Percentiles rank a stretch among this genome's conserved stretches.
These are phyloP conservation scores for Haplographium delicatum DNA, from an alignment of 495 filamentous ascomycete species.

Conservation along the genomic window DNA sequence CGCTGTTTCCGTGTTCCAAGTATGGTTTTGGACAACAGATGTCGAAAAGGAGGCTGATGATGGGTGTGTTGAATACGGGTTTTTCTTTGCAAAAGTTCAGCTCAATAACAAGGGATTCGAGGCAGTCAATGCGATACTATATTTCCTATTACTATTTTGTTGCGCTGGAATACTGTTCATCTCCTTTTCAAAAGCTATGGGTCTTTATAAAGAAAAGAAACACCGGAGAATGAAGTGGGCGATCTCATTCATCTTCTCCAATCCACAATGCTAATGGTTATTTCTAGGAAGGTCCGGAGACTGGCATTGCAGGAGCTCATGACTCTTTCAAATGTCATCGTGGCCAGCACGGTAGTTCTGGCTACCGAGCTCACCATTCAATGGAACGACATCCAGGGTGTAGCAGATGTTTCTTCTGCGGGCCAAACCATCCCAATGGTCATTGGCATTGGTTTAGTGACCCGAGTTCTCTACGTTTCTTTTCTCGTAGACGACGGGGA, in stretches of 20 bases:
- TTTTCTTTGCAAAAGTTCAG: conserved; percentile 6
- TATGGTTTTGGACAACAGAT: conserved; percentile 36
- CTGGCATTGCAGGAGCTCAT: conserved; percentile 22
- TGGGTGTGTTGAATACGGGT: conserved; percentile 6
- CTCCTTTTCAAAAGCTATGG: not conserved
- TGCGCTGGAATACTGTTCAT: not conserved
- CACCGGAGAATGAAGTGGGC: not conserved
- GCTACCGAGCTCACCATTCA: conserved; percentile 36
- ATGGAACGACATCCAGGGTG: conserved; percentile 31
- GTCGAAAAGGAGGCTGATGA: not conserved
- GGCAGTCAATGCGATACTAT: conserved; percentile 2
- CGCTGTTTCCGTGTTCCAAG: conserved; percentile 27
- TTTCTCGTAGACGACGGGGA: not conserved
- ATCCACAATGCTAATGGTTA: not conserved
- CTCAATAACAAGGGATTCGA: conserved; percentile 6
- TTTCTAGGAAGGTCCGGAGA: not conserved
- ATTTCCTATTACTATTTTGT: not conserved
- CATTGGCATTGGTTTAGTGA: conserved; percentile 15
- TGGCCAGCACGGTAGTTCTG: conserved; percentile 26
- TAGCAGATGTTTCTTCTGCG: conserved; percentile 23
- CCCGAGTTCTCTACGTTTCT: conserved; percentile 2
- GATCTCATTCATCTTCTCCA: not conserved
- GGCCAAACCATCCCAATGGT: conserved; percentile 36
- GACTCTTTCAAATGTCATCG: conserved; percentile 24
- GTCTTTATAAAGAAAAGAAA: not conserved